Evolutionary conservation across 75 land plant species (phyloP).

Genomic region (Cupressus sempervirens): DNA sequence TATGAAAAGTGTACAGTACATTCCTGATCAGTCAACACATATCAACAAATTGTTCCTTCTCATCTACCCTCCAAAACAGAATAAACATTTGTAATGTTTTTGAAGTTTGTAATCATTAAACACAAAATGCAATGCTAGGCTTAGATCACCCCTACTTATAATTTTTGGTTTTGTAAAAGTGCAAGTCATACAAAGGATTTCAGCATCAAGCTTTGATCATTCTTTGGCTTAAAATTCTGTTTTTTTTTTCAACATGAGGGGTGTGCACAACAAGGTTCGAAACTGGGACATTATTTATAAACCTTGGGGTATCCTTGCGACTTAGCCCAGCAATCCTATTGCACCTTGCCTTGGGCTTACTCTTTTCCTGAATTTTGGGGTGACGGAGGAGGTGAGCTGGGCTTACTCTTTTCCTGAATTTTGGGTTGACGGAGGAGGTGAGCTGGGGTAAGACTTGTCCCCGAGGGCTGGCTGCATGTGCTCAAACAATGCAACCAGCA

Average conservation of each 20-base stretch:
- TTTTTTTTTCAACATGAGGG: neutral
- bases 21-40: too few species aligned
- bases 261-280: neutral
- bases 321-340: too few species aligned
- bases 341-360: too few species aligned
- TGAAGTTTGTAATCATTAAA: neutral
- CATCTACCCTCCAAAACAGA: neutral
- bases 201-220: neutral
- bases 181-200: neutral
- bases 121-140: neutral
- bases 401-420: too few species aligned
- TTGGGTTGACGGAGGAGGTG: too few species aligned
- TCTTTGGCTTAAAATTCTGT: neutral
- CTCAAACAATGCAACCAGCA: too few species aligned
- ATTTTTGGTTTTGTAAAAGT: neutral
- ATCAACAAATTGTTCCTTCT: neutral
- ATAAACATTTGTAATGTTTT: neutral
- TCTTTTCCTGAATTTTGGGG: too few species aligned
- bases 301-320: too few species aligned
- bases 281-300: neutral
- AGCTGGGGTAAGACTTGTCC: too few species aligned
- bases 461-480: too few species aligned
- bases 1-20: too few species aligned
- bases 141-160: neutral
- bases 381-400: too few species aligned